Percentiles rank a stretch among this genome's conserved stretches.
Conservation (phyloP, 805 yeast species). For the Metschnikowia kunwiensis region DNA sequence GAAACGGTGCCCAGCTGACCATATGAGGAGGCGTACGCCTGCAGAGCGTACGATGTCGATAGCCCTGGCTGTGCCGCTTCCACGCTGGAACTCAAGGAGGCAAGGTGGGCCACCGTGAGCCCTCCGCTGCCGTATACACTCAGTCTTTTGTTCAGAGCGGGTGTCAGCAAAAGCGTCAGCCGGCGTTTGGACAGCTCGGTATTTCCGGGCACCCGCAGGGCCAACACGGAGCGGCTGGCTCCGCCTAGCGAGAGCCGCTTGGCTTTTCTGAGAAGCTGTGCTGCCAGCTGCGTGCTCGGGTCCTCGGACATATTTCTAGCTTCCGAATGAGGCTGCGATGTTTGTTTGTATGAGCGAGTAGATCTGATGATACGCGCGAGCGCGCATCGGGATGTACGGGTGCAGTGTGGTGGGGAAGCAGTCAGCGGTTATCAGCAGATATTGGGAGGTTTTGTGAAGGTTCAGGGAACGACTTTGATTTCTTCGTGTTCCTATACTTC, state of each 20-base stretch:
- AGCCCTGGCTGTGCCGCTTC: background rate
- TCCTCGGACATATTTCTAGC: constrained; percentile 11
- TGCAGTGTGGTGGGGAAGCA: too few relatives aligned
- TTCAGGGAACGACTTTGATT: too few relatives aligned
- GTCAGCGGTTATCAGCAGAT: too few relatives aligned
- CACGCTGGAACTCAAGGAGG: background rate
- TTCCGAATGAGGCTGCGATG: too few relatives aligned
- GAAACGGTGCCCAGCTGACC: background rate
- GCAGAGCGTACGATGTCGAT: constrained; percentile 12
- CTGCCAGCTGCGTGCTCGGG: constrained; percentile 16
- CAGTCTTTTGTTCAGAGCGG: constrained; percentile 29
- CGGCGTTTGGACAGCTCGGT: constrained; percentile 25
- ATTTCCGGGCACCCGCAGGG: constrained; percentile 19
- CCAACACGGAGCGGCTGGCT: constrained; percentile 18
- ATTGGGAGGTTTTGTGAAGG: too few relatives aligned
- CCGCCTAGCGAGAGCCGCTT: constrained; percentile 21
- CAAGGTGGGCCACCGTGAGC: background rate
- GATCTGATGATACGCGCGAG: constrained; percentile 1
- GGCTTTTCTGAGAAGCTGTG: constrained; percentile 13
- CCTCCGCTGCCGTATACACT: constrained; percentile 12
- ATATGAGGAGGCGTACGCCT: constrained; percentile 4
- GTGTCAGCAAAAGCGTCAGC: constrained; percentile 31
- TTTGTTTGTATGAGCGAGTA: constrained; percentile 1
- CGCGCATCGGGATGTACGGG: background rate
- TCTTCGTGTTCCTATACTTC: too few relatives aligned